phyloP scores from a whole-genome alignment of 2,329 filamentous ascomycete species.

The Reticulascus tulasneorum region DNA sequence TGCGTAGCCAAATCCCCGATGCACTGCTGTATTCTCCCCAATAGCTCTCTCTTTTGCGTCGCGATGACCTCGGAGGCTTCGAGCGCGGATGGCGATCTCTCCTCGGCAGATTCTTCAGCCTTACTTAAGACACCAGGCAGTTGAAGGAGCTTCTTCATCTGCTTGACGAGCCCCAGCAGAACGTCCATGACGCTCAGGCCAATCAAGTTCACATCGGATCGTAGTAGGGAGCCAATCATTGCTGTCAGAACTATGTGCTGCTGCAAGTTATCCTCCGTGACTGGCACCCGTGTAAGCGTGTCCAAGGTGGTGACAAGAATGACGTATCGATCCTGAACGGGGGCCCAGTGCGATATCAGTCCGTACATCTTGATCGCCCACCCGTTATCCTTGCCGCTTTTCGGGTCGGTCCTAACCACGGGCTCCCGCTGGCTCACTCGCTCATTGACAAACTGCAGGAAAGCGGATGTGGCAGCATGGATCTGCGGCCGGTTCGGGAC shows the following conservation, averaged over 20 bases:
- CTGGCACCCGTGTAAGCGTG: slow-evolving; percentile 61
- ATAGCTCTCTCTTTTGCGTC: slow-evolving; percentile 58
- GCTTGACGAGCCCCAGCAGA: slow-evolving; percentile 76
- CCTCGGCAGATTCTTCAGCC: slow-evolving; percentile 25
- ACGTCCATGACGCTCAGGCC: slow-evolving; percentile 96
- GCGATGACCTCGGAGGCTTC: slow-evolving; percentile 34
- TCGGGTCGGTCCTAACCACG: slow-evolving; percentile 46
- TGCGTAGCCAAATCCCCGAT: slow-evolving; percentile 91
- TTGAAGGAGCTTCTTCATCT: slow-evolving; percentile 74
- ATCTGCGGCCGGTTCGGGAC: slow-evolving; percentile 80
- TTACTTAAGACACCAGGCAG: slow-evolving; percentile 42
- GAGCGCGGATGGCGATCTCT: slow-evolving; percentile 21
- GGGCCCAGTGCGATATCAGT: slow-evolving; percentile 79
- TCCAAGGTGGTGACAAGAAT: slow-evolving; percentile 83
- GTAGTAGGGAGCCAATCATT: slow-evolving; percentile 77
- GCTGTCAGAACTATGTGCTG: slow-evolving; percentile 72
- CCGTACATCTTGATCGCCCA: slow-evolving; percentile 84
- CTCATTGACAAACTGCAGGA: slow-evolving; percentile 71
- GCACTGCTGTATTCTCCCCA: slow-evolving; percentile 66
- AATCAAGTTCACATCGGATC: slow-evolving; percentile 88
- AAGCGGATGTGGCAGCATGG: slow-evolving; percentile 66
- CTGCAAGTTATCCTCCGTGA: slow-evolving; percentile 66
- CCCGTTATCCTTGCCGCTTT: slow-evolving; percentile 46
- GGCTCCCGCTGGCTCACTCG: slow-evolving; percentile 48
- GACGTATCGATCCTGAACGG: slow-evolving; percentile 90